These are phyloP conservation scores for Aspergillus sclerotioniger DNA, from an alignment of 495 filamentous ascomycete species.

Conservation along the genomic window DNA sequence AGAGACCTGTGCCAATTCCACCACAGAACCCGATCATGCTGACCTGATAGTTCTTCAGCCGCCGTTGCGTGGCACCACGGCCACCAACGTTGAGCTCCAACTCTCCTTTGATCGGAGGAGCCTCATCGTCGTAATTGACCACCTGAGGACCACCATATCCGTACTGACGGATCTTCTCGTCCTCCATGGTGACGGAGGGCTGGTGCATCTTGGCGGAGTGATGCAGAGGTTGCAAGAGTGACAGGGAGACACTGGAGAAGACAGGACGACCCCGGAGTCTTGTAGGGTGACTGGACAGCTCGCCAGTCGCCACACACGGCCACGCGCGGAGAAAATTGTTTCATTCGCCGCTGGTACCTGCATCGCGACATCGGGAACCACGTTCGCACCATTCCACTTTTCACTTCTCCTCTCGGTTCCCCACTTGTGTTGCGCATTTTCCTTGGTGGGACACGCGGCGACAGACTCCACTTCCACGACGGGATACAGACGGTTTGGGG, in stretches of 20 bases:
- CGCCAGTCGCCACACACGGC: conserved; percentile 5
- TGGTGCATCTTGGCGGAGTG: conserved; percentile 3
- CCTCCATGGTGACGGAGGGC: background rate
- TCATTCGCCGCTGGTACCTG: conserved; percentile 4
- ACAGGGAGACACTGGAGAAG: background rate
- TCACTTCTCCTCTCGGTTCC: background rate
- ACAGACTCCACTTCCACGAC: background rate
- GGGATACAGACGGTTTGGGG: background rate
- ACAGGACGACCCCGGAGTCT: background rate
- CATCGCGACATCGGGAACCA: conserved; percentile 7
- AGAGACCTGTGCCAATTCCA: conserved; percentile 65
- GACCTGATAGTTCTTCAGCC: conserved; percentile 39
- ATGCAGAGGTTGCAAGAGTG: background rate
- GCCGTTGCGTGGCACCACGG: conserved; percentile 35
- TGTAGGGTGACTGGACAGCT: background rate
- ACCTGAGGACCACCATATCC: conserved; percentile 1
- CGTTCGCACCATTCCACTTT: background rate
- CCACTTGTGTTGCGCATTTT: background rate
- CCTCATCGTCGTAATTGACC: conserved; percentile 19
- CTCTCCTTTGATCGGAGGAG: conserved; percentile 26
- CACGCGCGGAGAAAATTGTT: conserved; percentile 1
- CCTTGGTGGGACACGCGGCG: background rate
- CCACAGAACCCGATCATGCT: conserved; percentile 42
- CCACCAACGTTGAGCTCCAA: conserved; percentile 38
- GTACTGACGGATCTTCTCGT: conserved; percentile 1